Evolutionary conservation across 305 asterid species (phyloP).

Genomic region (Solanum hybrid): DNA sequence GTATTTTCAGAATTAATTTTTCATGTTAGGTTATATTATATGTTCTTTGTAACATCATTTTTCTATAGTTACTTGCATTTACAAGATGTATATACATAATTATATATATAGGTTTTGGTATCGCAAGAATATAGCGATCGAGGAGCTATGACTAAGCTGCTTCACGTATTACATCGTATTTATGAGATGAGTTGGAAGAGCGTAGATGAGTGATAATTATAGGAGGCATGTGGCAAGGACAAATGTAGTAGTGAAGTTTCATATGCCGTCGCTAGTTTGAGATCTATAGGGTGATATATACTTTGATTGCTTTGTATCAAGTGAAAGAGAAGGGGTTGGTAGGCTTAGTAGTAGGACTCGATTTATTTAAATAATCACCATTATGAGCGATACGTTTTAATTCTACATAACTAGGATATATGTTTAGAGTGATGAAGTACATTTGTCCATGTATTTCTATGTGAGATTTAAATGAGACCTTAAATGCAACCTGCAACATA

Average conservation of each 20-base stretch:
- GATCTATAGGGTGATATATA: neutral
- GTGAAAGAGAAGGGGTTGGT: neutral
- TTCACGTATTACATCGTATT: neutral
- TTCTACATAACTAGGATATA: neutral
- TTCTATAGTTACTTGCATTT: no score
- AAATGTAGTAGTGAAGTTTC: neutral
- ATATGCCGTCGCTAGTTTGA: neutral
- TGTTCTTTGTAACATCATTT: neutral
- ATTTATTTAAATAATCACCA: neutral
- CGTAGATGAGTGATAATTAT: neutral
- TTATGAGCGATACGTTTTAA: neutral
- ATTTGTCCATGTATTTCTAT: conserved; percentile 8
- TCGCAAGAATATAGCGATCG: neutral
- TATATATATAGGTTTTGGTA: neutral
- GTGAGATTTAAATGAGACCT: conserved; percentile 31
- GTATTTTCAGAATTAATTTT: no score
- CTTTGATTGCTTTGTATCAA: neutral
- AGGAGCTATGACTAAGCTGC: neutral
- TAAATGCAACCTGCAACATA: conserved; percentile 49
- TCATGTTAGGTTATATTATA: no score
- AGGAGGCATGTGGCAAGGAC: neutral
- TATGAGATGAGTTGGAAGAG: neutral
- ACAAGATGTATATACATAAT: no score
- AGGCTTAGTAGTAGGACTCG: neutral
- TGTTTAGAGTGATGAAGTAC: neutral